phyloP scores from a whole-genome alignment of 331 rosid species.

The Pyrus hybrid region DNA sequence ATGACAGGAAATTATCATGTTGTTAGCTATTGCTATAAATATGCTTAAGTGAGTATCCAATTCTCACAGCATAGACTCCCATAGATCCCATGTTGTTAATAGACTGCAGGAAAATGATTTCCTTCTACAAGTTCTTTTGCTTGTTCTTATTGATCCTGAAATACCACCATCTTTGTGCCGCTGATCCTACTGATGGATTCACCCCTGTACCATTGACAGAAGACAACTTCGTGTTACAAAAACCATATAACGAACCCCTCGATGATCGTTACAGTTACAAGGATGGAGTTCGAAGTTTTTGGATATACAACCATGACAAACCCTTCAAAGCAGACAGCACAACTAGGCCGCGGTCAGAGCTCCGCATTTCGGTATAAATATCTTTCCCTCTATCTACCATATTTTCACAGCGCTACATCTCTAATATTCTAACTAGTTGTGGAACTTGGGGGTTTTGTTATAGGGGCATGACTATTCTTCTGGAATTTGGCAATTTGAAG shows the following conservation, averaged over 20 bases:
- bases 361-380: neutral
- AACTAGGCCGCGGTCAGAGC: neutral
- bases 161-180: neutral
- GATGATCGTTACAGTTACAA: slow-evolving; percentile 10
- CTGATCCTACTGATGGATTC: slow-evolving; percentile 25
- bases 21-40: neutral
- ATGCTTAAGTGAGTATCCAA: neutral
- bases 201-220: slow-evolving; percentile 8
- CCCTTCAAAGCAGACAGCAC: neutral
- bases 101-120: neutral
- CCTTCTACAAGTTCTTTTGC: neutral
- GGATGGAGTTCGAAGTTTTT: slow-evolving; percentile 5
- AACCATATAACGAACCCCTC: slow-evolving; percentile 1
- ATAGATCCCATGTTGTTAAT: neutral
- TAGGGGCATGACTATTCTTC: slow-evolving; percentile 30
- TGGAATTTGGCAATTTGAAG: slow-evolving; percentile 56
- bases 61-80: neutral
- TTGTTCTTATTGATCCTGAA: neutral
- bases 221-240: slow-evolving; percentile 1
- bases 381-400: neutral
- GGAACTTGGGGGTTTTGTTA: neutral
- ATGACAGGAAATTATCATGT: neutral
- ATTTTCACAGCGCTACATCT: neutral
- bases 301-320: slow-evolving; percentile 12
- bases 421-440: neutral